Percentiles rank a stretch among this genome's conserved stretches.
Conservation (phyloP, 805 yeast genomes). For the Candida chilensis region DNA sequence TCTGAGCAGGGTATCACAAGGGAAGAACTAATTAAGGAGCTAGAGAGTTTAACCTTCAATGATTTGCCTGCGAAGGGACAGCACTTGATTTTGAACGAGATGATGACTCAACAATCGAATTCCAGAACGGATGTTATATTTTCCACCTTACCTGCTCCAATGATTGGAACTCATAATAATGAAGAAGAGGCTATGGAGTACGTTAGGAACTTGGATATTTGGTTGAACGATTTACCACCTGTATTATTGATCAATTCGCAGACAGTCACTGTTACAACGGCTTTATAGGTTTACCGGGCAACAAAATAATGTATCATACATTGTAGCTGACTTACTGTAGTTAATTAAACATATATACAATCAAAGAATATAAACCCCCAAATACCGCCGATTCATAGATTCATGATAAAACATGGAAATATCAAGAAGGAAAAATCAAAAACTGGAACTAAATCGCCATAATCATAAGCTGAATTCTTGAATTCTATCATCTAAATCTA, state of each 20-base stretch:
- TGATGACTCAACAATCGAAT: slow-evolving; percentile 61
- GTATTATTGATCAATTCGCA: slow-evolving; percentile 78
- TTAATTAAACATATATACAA: no score
- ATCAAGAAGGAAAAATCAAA: no score
- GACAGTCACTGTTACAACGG: slow-evolving; percentile 94
- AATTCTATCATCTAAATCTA: no score
- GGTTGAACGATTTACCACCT: slow-evolving; percentile 83
- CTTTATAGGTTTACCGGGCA: no score
- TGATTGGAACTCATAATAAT: slow-evolving; percentile 68
- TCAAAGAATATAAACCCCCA: no score
- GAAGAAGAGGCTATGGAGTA: slow-evolving; percentile 66
- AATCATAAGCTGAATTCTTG: no score
- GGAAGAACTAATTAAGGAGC: slow-evolving; percentile 26
- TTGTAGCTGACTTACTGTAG: no score
- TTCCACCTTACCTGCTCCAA: slow-evolving; percentile 86
- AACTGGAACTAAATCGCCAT: no score
- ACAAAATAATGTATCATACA: no score
- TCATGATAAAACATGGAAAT: no score
- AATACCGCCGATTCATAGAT: no score
- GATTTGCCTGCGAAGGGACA: slow-evolving; percentile 91
- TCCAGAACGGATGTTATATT: slow-evolving; percentile 63
- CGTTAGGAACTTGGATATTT: slow-evolving; percentile 63
- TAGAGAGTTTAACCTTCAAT: slow-evolving; percentile 48
- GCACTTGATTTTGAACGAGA: slow-evolving; percentile 77
- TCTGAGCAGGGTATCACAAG: slow-evolving; percentile 14